Evolutionary conservation across 2,329 filamentous ascomycete species (phyloP), one percentile per base, ranked within the genome.

Genomic region (Talaromyces sp.): DNA sequence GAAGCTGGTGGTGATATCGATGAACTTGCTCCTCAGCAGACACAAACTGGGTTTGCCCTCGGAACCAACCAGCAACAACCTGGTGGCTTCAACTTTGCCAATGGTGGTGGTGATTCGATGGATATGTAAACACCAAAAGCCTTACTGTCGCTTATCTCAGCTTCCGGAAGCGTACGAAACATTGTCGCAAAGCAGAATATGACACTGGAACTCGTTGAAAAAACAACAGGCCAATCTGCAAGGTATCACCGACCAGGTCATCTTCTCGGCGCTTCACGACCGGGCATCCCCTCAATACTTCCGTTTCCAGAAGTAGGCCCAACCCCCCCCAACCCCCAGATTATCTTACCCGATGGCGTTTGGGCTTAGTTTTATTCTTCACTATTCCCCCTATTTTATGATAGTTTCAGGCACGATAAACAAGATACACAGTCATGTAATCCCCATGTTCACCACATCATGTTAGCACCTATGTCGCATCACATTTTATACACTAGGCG

Each of bases 71-170:
- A 87, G 70, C 88, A 91, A 73, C 86, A 89, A 70, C 70, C 75
- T 33, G 89, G 90, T 68, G 90, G 90, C 74, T 99, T 98, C 87
- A 96, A 91, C 86, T 99, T 99, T 76, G 91, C 91, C 76, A 82
- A 87, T 72, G 86, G 86, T 65, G 86, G 86, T 65, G 85, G 83
- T 67, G 88, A 90, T 72, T 86, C 85, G 47, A 90, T 90, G 87
- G 88, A 90, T 72, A 91, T 89, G 86, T 89, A 84, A 85, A 77
- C 56, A 36, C 23, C 27, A 53, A 7, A 5, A 30, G 7, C 18
- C 28, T 23, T 27, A 53, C 30, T n/a, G 16, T 4, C 27, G 18
- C 10, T 53, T 31, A 30, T 31, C 14, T 18, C 28, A 53, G 50
- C 50, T 53, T 53, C 16, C n/a, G 8, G 50, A 30, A 53, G 50